Evolutionary conservation across 192 early-diverging fungal genomes (phyloP).

Genomic region (Podila epicladia): DNA sequence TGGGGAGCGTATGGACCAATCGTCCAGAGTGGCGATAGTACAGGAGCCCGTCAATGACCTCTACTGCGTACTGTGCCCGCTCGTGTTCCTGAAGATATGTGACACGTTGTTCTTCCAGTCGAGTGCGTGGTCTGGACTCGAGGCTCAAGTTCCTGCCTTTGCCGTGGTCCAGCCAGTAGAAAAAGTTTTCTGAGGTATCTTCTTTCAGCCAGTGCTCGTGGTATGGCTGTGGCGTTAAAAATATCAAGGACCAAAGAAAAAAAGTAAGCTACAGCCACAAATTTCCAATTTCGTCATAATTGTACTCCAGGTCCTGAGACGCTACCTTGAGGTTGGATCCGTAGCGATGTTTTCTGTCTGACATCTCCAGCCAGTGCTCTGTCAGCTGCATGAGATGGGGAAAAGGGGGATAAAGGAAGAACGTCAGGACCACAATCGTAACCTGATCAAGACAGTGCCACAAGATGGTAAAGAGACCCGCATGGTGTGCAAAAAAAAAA

Average conservation of each 20-base stretch:
- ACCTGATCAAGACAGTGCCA: background rate
- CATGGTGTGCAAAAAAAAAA: too few relatives aligned
- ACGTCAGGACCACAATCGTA: background rate
- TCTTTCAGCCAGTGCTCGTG: slow-evolving; percentile 49
- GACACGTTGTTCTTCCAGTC: slow-evolving; percentile 41
- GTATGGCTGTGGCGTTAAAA: slow-evolving; percentile 29
- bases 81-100: slow-evolving; percentile 47
- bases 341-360: slow-evolving; percentile 52
- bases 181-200: slow-evolving; percentile 53
- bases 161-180: slow-evolving; percentile 56
- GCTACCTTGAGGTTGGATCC: slow-evolving; percentile 55
- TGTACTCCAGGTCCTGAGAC: background rate
- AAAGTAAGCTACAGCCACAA: background rate
- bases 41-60: slow-evolving; percentile 37
- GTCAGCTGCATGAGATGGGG: slow-evolving; percentile 15
- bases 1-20: slow-evolving; percentile 47
- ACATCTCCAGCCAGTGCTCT: slow-evolving; percentile 57
- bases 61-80: slow-evolving; percentile 43
- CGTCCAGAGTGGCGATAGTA: slow-evolving; percentile 35
- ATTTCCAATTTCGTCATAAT: background rate
- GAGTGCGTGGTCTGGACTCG: slow-evolving; percentile 22
- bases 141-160: slow-evolving; percentile 38
- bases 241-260: background rate
- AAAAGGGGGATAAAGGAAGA: slow-evolving; percentile 2
- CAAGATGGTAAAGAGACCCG: background rate